Conservation (phyloP, 2,329 filamentous ascomycete species). For the Penicillium brevicompactum region DNA sequence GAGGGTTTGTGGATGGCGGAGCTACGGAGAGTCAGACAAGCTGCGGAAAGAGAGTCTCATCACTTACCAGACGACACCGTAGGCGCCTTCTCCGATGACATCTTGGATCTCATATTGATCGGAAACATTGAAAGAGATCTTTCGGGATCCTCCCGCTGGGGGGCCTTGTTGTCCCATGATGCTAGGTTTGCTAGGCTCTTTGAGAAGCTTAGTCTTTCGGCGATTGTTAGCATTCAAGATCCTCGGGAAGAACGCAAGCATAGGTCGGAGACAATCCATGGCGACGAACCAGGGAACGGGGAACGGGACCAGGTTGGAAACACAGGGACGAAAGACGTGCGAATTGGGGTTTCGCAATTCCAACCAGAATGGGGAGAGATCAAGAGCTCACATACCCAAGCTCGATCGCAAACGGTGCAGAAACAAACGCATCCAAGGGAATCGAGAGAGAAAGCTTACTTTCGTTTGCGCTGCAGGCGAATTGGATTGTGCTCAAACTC, state of each 20-base stretch:
- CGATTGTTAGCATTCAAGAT: slow-evolving; percentile 13
- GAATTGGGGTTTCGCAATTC: not conserved
- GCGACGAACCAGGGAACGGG: not conserved
- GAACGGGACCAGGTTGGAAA: not conserved
- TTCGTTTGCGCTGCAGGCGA: slow-evolving; percentile 15
- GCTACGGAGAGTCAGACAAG: slow-evolving; percentile 50
- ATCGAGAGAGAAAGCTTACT: slow-evolving; percentile 16
- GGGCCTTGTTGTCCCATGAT: slow-evolving; percentile 48
- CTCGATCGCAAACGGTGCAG: not conserved
- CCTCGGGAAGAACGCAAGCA: slow-evolving; percentile 3
- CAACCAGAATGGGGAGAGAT: not conserved
- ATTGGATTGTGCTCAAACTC: not conserved
- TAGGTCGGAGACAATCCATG: slow-evolving; percentile 11
- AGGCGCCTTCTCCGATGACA: slow-evolving; percentile 97
- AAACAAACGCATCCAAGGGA: slow-evolving; percentile 1
- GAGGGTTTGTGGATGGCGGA: slow-evolving; percentile 98
- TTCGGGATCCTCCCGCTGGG: slow-evolving; percentile 66
- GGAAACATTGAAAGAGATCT: slow-evolving; percentile 99
- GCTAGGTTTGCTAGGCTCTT: slow-evolving; percentile 6
- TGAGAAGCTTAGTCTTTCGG: slow-evolving; percentile 1
- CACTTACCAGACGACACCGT: slow-evolving; percentile 94
- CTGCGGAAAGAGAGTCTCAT: not conserved
- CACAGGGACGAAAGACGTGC: not conserved
- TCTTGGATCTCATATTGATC: slow-evolving; percentile 99
- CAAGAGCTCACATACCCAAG: not conserved